Evolutionary conservation across 129 eudicot species (phyloP).

Genomic region (Escallonia rubra): DNA sequence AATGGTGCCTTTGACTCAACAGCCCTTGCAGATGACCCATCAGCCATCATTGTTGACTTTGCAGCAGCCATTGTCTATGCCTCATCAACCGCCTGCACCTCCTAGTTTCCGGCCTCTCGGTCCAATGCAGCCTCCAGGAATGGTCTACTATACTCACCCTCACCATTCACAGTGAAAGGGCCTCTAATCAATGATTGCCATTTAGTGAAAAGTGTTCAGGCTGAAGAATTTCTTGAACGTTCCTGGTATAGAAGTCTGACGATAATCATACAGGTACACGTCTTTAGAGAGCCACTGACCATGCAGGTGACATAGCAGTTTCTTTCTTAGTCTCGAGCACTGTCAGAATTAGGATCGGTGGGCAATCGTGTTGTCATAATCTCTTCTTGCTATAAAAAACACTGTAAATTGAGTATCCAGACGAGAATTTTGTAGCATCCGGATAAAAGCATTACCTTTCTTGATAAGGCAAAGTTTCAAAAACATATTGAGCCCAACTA

Average conservation of each 20-base stretch:
- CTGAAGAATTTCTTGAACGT: constrained; percentile 1
- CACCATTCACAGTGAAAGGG: constrained; percentile 41
- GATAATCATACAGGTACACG: neutral
- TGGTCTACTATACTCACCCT: constrained; percentile 64
- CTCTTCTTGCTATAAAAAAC: neutral
- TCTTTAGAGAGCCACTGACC: neutral
- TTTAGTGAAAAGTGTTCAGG: neutral
- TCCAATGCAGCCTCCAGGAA: constrained; percentile 57
- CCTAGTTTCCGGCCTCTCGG: constrained; percentile 53
- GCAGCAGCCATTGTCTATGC: constrained; percentile 27
- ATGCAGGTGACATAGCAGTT: constrained; percentile 22
- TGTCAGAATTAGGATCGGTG: constrained; percentile 8
- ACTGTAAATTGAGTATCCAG: no score
- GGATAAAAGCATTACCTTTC: no score
- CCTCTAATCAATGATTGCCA: neutral
- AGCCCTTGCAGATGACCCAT: constrained; percentile 33
- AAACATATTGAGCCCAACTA: no score
- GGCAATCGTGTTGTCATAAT: constrained; percentile 14
- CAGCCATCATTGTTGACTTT: constrained; percentile 20
- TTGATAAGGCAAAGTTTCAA: no score
- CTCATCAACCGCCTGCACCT: constrained; percentile 46
- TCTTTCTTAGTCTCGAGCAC: neutral
- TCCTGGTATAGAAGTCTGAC: constrained; percentile 12
- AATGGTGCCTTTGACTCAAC: constrained; percentile 61
- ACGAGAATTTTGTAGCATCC: no score